Evolutionary conservation across 192 early-diverging fungal genomes (phyloP), one percentile per base, ranked within the genome.

Genomic region (Cetraspora pellucida): DNA sequence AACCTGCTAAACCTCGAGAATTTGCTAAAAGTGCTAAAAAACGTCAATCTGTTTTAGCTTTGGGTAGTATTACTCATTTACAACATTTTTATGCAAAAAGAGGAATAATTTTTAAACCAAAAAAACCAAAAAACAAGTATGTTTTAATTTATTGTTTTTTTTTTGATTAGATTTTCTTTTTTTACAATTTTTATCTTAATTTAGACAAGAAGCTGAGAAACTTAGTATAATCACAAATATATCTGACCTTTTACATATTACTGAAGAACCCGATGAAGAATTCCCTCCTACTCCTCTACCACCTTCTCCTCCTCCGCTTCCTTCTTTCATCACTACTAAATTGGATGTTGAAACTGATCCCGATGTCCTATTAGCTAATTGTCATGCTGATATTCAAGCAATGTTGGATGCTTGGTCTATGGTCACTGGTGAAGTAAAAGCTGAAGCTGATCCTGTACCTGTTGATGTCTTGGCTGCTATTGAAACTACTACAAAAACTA

Each of bases 51-150:
- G 83, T 89, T n/a, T 58, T 82, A 31, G 86, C 88, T 14, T 49
- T 89, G 11, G 86, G 88, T 47, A 84, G 83, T 57, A 89, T 89
- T 49, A 85, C 83, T 25, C 84, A 84, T 14, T 78, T 89, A 43
- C 88, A 89, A 79, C 81, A 84, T 28, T 87, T 85, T 79, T 86
- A 87, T 75, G 86, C 85, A 37, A 86, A 85, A 44, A 83, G 82
- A 54, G 86, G 85, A 16, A 60, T 80, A n/a, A 76, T 84, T 25
- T 50, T 75, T 50, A 55, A 65, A 61, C 61, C 69, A 47, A 71
- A 72, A 64, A 70, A 59, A 46, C 25, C 72, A 77, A 81, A 81
- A 68, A n/a, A 78, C 11, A 16, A 27, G 70, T 74, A 67, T 17
- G 59, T 77, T 57, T 57, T 43, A 21, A 10, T n/a, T 57, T 3